Percentiles rank a stretch among this genome's conserved stretches.
Evolutionary conservation across 192 early-diverging fungal species (phyloP).

Genomic region (Entomortierella chlamydospora): DNA sequence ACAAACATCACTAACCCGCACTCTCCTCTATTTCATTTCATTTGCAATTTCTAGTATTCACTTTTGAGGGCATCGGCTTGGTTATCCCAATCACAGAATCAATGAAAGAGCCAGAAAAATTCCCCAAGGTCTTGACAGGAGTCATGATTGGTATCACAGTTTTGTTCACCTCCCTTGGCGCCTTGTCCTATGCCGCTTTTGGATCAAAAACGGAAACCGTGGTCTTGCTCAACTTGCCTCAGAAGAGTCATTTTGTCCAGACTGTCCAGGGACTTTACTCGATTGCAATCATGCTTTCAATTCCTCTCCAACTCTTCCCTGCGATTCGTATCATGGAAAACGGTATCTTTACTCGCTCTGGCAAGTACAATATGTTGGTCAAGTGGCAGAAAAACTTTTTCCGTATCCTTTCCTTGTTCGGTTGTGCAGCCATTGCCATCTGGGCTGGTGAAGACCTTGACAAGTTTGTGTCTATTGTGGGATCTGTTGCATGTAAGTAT

Average conservation of each 20-base stretch:
- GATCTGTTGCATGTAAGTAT: slow-evolving; percentile 49
- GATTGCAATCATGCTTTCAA: slow-evolving; percentile 92
- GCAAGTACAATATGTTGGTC: slow-evolving; percentile 80
- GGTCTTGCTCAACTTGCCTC: slow-evolving; percentile 89
- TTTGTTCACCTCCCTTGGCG: slow-evolving; percentile 85
- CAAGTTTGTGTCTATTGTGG: slow-evolving; percentile 76
- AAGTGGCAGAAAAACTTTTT: slow-evolving; percentile 92
- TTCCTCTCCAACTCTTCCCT: slow-evolving; percentile 93
- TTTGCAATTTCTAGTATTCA: too few species aligned
- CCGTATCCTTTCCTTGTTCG: slow-evolving; percentile 72
- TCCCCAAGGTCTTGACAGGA: slow-evolving; percentile 82
- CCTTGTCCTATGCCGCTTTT: slow-evolving; percentile 87
- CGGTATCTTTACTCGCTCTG: slow-evolving; percentile 84
- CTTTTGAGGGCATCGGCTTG: slow-evolving; percentile 50
- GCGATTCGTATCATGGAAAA: slow-evolving; percentile 93
- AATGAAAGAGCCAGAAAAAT: slow-evolving; percentile 94
- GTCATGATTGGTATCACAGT: slow-evolving; percentile 83
- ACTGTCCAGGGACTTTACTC: slow-evolving; percentile 88
- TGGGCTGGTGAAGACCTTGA: slow-evolving; percentile 81
- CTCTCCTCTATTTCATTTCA: too few species aligned
- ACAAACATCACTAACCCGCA: too few species aligned
- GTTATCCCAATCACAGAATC: slow-evolving; percentile 85
- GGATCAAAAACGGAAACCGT: slow-evolving; percentile 88
- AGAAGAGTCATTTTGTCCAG: slow-evolving; percentile 68
- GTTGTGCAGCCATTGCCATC: slow-evolving; percentile 80